phyloP scores from a whole-genome alignment of 305 asterid species.

The Rubia peregrina region DNA sequence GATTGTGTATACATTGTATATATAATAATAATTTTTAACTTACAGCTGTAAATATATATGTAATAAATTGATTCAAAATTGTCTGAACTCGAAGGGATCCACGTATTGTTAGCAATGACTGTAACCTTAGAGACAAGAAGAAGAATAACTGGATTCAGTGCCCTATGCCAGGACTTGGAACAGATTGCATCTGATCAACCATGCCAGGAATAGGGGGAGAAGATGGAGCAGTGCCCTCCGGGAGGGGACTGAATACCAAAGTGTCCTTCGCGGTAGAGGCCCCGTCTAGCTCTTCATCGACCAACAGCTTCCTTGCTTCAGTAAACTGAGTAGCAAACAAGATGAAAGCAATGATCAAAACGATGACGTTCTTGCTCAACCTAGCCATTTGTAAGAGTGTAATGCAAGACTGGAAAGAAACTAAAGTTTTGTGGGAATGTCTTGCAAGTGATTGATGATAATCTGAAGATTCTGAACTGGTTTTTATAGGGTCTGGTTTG shows the following conservation, averaged over 20 bases:
- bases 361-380: background rate
- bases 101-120: conserved; percentile 6
- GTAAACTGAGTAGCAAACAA: conserved; percentile 19
- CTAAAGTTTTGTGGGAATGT: background rate
- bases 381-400: conserved; percentile 15
- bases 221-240: conserved; percentile 17
- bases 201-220: conserved; percentile 20
- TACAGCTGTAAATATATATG: background rate
- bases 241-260: conserved; percentile 17
- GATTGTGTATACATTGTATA: background rate
- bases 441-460: conserved; percentile 2
- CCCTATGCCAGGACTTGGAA: conserved; percentile 48
- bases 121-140: background rate
- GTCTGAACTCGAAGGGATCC: background rate
- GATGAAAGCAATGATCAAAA: conserved; percentile 7
- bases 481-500: conserved; percentile 7
- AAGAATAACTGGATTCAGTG: conserved; percentile 18
- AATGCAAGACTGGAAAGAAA: background rate
- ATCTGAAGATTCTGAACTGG: conserved; percentile 1
- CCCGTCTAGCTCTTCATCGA: conserved; percentile 5
- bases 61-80: background rate
- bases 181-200: conserved; percentile 16
- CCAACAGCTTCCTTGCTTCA: conserved; percentile 28
- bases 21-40: background rate
- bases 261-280: conserved; percentile 9